A percentile compares a stretch with the other conserved stretches of the same genome.
phyloP scores from a whole-genome alignment of 179 eudicot genomes.

The Vitellaria paradoxa region DNA sequence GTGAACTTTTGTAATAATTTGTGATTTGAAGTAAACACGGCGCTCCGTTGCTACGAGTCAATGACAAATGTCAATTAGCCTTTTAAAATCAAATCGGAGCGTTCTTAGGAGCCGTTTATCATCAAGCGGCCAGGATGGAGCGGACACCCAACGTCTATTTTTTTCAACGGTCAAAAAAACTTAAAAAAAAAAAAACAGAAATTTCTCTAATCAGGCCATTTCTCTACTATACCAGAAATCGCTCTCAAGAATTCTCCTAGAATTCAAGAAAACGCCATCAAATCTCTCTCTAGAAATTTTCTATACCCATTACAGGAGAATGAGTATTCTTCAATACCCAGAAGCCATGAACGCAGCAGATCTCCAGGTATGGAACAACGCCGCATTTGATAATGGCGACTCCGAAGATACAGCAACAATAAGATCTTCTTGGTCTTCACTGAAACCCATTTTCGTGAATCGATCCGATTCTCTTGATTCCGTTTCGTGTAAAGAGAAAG shows the following conservation, averaged over 20 bases:
- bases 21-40: too few species aligned
- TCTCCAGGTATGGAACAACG: conserved; percentile 76
- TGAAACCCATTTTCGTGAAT: too few species aligned
- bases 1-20: too few species aligned
- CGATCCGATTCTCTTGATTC: too few species aligned
- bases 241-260: conserved; percentile 18
- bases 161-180: conserved; percentile 48
- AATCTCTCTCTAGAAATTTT: background rate
- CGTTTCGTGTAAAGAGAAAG: too few species aligned
- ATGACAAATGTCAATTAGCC: background rate
- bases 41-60: too few species aligned
- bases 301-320: conserved; percentile 19
- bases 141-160: conserved; percentile 32
- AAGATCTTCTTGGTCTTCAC: too few species aligned
- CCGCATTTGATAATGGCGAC: conserved; percentile 62
- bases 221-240: background rate
- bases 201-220: background rate
- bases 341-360: conserved; percentile 46
- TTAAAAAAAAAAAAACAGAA: conserved; percentile 11
- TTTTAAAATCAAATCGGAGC: conserved; percentile 45
- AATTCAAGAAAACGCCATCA: conserved; percentile 4
- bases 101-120: conserved; percentile 32
- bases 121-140: conserved; percentile 40
- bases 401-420: conserved; percentile 20
- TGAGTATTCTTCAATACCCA: conserved; percentile 56